These are phyloP conservation scores for Pseudomassariella vexata DNA, from an alignment of 2,329 filamentous ascomycete species.

Conservation along the genomic window DNA sequence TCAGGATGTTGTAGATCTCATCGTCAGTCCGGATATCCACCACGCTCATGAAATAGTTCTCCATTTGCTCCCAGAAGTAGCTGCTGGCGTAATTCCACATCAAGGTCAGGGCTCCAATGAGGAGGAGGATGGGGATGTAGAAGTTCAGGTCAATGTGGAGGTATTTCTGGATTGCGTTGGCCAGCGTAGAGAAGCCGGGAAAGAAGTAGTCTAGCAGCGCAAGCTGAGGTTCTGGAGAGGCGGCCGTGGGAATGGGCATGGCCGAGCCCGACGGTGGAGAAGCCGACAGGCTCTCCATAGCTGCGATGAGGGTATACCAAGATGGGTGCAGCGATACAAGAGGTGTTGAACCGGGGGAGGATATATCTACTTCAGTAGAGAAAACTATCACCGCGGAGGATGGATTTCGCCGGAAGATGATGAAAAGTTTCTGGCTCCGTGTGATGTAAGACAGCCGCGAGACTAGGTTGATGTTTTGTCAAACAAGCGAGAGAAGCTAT, in stretches of 20 bases:
- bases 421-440: too few relatives aligned
- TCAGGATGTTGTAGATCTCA: constrained; percentile 67
- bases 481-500: too few relatives aligned
- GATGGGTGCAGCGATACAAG: too few relatives aligned
- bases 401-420: too few relatives aligned
- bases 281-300: neutral
- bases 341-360: too few relatives aligned
- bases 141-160: constrained; percentile 56
- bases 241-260: neutral
- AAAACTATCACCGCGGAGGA: too few relatives aligned
- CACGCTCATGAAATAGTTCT: constrained; percentile 55
- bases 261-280: neutral
- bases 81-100: constrained; percentile 46
- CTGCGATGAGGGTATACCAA: neutral
- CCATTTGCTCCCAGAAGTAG: constrained; percentile 41
- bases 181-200: constrained; percentile 57
- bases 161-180: constrained; percentile 47
- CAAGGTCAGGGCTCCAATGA: constrained; percentile 41
- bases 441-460: too few relatives aligned
- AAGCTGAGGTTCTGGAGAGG: constrained; percentile 27
- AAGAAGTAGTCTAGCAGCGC: constrained; percentile 57
- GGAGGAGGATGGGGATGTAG: constrained; percentile 54
- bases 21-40: constrained; percentile 64
- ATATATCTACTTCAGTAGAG: too few relatives aligned
- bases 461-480: too few relatives aligned